These are phyloP conservation scores for Paracoccidioides brasiliensis DNA, from an alignment of 2,329 filamentous ascomycete genomes.

Conservation along the genomic window DNA sequence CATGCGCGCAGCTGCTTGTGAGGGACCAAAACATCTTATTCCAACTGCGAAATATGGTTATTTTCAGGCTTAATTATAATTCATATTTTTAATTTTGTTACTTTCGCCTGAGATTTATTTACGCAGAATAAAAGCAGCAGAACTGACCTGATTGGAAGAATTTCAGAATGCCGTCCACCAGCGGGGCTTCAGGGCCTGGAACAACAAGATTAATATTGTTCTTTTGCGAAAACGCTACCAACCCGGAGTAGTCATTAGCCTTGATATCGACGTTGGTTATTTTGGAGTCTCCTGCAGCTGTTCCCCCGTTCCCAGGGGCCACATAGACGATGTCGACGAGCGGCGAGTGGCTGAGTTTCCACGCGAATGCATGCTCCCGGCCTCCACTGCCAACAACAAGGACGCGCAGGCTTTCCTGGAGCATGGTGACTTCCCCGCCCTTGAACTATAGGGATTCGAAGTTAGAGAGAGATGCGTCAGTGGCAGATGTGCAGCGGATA, in stretches of 20 bases:
- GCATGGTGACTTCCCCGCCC: constrained; percentile 20
- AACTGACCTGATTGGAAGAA: constrained; percentile 53
- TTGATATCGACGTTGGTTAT: constrained; percentile 61
- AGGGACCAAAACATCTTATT: constrained; percentile 76
- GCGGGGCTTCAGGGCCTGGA: constrained; percentile 82
- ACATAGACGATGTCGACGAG: constrained; percentile 60
- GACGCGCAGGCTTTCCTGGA: constrained; percentile 46
- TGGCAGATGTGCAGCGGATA: no score
- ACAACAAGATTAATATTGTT: constrained; percentile 70
- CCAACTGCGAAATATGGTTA: constrained; percentile 35
- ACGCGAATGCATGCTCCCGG: constrained; percentile 85
- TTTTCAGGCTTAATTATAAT: neutral
- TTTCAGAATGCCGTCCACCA: constrained; percentile 79
- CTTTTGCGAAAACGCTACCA: constrained; percentile 62
- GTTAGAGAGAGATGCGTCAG: neutral
- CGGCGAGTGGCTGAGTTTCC: constrained; percentile 78
- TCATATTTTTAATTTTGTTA: neutral
- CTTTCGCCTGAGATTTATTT: neutral
- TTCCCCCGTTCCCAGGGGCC: constrained; percentile 75
- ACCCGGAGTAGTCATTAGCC: constrained; percentile 61
- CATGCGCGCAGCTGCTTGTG: constrained; percentile 69
- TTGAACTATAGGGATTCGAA: neutral
- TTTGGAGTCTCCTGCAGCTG: constrained; percentile 50
- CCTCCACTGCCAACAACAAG: constrained; percentile 89
- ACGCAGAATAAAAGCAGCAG: neutral